Evolutionary conservation across 768 basidiomycete species (phyloP), one percentile per base, ranked within the genome.

Genomic region (Hygrophoropsis aurantiaca): DNA sequence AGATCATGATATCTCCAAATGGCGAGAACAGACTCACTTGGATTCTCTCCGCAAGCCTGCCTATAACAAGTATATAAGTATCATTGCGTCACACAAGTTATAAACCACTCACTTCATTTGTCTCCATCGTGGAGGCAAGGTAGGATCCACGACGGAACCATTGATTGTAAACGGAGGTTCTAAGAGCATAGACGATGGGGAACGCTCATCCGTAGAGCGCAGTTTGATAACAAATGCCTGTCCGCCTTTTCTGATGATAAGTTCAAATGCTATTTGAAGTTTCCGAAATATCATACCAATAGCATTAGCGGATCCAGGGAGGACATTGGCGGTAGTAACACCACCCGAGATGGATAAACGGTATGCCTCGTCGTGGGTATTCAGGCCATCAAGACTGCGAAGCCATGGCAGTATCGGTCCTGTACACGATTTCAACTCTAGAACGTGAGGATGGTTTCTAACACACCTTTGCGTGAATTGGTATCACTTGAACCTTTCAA

Each of bases 171-270:
- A 80, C 0, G 90, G 89, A 0, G 87, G 82, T 42, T 94, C 90
- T 13, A 93, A 70, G 3, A 89, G 72, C 70, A 84, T 78, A 0
- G 84, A 79, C 13, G 77, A 78, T 0, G 84, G 75, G 0, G 85
- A 84, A n/a, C 81, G 75, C 58, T 87, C 87, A 0, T 67, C 54
- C 0, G 88, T 91, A n/a, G 74, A 71, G 20, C 90, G 75, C 3
- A 87, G 61, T 60, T 92, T 92, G 58, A 91, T 87, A 3, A 81
- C 70, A 59, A 87, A 90, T 0, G 86, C 85, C 56, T 89, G 87
- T 16, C 89, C 89, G 36, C 86, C 87, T 84, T 39, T 26, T 34
- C 30, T 27, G 6, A 42, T 13, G 13, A n/a, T 43, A 3, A 16
- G 8, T 15, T 24, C 8, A 47, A 21, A 1, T 48, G 26, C 19